Evolutionary conservation across 225 moss, liverwort and hornwort species (phyloP), one percentile per base, ranked within the genome.

Genomic region (Polytrichum commune): DNA sequence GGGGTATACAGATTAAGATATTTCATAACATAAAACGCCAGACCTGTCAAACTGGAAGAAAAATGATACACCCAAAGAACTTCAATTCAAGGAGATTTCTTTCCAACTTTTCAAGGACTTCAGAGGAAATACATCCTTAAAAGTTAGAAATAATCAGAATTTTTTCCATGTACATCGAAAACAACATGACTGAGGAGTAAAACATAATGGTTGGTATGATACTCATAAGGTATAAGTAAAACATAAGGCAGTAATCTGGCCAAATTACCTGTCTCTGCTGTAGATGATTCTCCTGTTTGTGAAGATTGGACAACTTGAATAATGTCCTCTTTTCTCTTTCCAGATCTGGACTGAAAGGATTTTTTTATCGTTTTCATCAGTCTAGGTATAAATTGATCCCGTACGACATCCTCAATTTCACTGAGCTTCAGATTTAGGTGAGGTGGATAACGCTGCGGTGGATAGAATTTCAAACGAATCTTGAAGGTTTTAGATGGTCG

Each of bases 321-420:
- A 35, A 79, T 73, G 66, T 93, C 85, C 53, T 84, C 86, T 77
- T 90, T 90, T 55, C 63, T 67, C 73, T 35, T 78, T 46, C 90
- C 90, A 78, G 88, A 87, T 65, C 86, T 83, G 27, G 96, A 81
- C 73, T 79, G 71, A 28, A 86, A 82, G 4, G 88, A 81, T 69
- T 92, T 93, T 67, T 79, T 82, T 61, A 93, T 88, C 67, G 88
- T 92, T 72, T 94, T 93, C 71, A 81, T 64, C 66, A 97, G 72
- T 72, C 72, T 89, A 5, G 90, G 89, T 9, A 89, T 71, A 65
- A 96, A 96, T 29, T 80, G 80, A 10, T 90, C 71, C 60, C 84
- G 76, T 55, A 97, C 79, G 29, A 91, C 88, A 0, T 0, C 29
- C 75, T 84, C 88, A 72, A 89, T 83, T 25, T 92, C 92, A 7